Conservation (phyloP, 1,284 basidiomycete species). For the Macrocystidia cucumis region DNA sequence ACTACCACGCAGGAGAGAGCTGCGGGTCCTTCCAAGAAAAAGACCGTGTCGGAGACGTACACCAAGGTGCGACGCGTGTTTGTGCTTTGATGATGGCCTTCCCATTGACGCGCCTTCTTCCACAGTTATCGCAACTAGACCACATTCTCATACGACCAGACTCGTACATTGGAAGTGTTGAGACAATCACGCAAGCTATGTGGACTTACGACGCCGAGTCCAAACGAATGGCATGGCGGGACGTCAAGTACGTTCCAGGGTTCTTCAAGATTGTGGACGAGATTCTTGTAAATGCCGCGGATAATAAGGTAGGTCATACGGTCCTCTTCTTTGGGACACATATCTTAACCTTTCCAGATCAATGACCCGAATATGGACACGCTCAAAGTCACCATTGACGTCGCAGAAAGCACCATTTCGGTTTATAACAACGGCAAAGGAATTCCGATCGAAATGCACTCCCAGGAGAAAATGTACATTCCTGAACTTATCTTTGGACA, state of each 20-base stretch:
- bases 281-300: constrained; percentile 98
- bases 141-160: constrained; percentile 97
- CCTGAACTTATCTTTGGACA: constrained; percentile 98
- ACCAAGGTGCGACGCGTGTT: constrained; percentile 59
- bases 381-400: constrained; percentile 83
- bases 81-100: constrained; percentile 5
- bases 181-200: constrained; percentile 78
- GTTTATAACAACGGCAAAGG: constrained; percentile 96
- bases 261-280: constrained; percentile 99
- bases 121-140: constrained; percentile 89
- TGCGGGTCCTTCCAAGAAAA: constrained; percentile 43
- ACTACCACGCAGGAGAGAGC: constrained; percentile 20
- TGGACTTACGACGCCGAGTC: constrained; percentile 85
- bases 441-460: constrained; percentile 96
- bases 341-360: constrained; percentile 45
- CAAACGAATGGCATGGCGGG: constrained; percentile 75
- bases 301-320: constrained; percentile 77
- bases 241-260: constrained; percentile 92
- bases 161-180: constrained; percentile 95
- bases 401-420: constrained; percentile 81
- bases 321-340: constrained; percentile 1
- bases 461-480: constrained; percentile 91
- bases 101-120: constrained; percentile 8
- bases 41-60: constrained; percentile 90
- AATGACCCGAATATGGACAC: constrained; percentile 87